Evolutionary conservation across 805 yeast species (phyloP), one percentile per base, ranked within the genome.

Genomic region (Wickerhamia fluorescens): DNA sequence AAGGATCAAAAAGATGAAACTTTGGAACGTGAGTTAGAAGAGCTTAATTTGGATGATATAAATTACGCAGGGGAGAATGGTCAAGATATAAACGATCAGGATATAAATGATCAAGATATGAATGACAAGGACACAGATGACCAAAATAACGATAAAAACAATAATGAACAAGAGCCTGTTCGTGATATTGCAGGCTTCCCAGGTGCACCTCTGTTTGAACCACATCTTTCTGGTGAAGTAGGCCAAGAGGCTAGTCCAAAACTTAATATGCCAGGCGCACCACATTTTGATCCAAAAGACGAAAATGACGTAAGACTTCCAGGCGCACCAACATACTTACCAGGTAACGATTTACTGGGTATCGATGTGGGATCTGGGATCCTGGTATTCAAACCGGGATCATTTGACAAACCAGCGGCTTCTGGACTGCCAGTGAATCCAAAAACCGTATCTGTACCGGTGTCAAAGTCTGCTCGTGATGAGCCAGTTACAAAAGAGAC

Each of bases 261-360:
- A 5, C 29, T 45, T 22, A 34, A 35, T 2, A 47, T 62, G 14
- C 68, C 68, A 0, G 60, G 62, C 1, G 67, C 58, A 0, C 68
- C 68, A 3, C 60, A 53, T 27, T 50, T 57, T 29, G 40, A 49
- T 5, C 64, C 60, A 1, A 45, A 45, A 10, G 51, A 44, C 21
- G 34, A 40, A 4, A 49, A 41, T 11, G 37, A 36, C 8, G 39
- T 61, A 12, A 49, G 45, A 30, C 45, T 63, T 16, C 69, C 69
- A 0, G 68, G 68, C 1, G 67, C 66, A 1, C 69, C 69, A 6
- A 55, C 45, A 30, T 58, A 54, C 40, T 41, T 61, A 14, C 68
- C 69, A 1, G 63, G 58, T 30, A 63, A 55, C 23, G 68, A 60
- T 23, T 25, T 56, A 13, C 37, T 57, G 4, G 50, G 44, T 20